Conservation (phyloP, 257 asterid species). For the Voacanga thouarsii region DNA sequence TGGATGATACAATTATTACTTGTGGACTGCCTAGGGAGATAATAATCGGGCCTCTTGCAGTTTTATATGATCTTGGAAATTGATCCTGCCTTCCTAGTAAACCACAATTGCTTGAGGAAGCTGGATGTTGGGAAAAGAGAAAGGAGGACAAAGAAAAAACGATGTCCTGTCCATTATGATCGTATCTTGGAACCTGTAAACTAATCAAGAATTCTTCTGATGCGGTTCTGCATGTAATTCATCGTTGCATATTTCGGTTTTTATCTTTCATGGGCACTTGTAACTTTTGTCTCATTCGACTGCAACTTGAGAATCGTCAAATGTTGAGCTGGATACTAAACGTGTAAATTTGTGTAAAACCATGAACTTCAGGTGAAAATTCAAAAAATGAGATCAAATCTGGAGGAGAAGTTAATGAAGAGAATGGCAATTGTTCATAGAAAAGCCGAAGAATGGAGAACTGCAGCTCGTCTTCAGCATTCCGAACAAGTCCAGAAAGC, state of each 20-base stretch:
- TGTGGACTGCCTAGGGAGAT: neutral
- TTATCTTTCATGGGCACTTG: neutral
- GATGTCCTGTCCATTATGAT: neutral
- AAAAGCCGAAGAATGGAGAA: constrained; percentile 92
- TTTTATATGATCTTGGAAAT: constrained; percentile 5
- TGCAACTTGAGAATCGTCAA: neutral
- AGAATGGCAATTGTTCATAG: constrained; percentile 85
- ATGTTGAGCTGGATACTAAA: neutral
- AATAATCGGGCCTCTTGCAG: neutral
- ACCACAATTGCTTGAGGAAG: neutral
- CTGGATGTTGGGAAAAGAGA: constrained; percentile 1
- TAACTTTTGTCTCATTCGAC: neutral
- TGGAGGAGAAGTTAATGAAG: constrained; percentile 92
- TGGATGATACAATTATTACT: constrained; percentile 12
- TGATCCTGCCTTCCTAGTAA: neutral
- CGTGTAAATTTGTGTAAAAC: neutral
- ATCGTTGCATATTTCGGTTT: neutral
- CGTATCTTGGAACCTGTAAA: constrained; percentile 7
- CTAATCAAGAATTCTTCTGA: neutral
- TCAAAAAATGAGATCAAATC: constrained; percentile 80
- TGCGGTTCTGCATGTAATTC: neutral
- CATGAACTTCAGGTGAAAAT: constrained; percentile 69
- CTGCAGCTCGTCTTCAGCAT: constrained; percentile 71
- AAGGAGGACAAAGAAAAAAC: neutral
- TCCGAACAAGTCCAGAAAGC: constrained; percentile 63